These are phyloP conservation scores for Cryphonectria naterciae DNA, from an alignment of 2,329 filamentous ascomycete genomes.

Conservation along the genomic window DNA sequence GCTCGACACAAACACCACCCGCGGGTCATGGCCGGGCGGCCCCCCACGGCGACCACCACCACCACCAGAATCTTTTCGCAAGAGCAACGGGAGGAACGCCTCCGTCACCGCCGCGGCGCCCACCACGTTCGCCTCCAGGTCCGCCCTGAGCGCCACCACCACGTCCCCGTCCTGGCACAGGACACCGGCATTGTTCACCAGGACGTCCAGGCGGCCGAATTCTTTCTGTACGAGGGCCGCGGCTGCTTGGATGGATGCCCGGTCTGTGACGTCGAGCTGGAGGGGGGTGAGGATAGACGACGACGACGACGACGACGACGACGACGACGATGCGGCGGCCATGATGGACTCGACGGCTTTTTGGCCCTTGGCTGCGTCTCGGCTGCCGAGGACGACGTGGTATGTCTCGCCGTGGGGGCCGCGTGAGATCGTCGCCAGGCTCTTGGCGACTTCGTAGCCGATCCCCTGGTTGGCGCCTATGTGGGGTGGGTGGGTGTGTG, in stretches of 20 bases:
- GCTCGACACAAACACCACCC: conserved; percentile 31
- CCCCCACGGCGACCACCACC: too few species aligned
- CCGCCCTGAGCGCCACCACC: conserved; percentile 12
- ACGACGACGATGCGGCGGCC: not conserved
- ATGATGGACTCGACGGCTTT: conserved; percentile 24
- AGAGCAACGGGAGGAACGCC: conserved; percentile 16
- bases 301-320: not conserved
- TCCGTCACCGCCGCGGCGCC: conserved; percentile 19
- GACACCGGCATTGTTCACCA: conserved; percentile 15
- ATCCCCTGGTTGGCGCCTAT: not conserved
- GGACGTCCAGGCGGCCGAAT: not conserved
- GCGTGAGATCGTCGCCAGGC: not conserved
- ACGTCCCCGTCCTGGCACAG: not conserved
- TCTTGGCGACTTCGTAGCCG: not conserved
- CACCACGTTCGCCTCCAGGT: conserved; percentile 17
- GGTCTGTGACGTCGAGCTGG: conserved; percentile 31
- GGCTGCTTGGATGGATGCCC: conserved; percentile 31
- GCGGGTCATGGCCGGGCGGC: not conserved
- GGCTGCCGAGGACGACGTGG: conserved; percentile 36
- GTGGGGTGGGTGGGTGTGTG: too few species aligned
- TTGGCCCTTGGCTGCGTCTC: conserved; percentile 33
- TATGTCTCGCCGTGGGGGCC: conserved; percentile 27
- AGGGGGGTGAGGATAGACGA: conserved; percentile 12
- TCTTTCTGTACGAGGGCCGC: not conserved
- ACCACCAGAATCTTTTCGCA: not conserved